Evolutionary conservation across 768 basidiomycete genomes (phyloP).

Genomic region (Cubamyces sp.): DNA sequence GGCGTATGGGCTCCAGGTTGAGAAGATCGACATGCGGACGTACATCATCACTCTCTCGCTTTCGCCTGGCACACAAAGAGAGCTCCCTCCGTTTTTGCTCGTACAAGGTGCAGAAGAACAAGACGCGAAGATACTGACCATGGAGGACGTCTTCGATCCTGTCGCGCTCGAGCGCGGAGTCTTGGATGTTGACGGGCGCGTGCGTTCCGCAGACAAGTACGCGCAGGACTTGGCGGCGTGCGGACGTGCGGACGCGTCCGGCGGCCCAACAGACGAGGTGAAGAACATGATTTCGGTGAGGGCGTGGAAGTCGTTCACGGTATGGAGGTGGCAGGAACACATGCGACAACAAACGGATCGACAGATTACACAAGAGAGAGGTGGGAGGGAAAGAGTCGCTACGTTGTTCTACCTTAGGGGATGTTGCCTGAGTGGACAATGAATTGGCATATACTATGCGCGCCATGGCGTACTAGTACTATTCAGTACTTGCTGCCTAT

Average conservation of each 20-base stretch:
- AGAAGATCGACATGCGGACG: constrained; percentile 47
- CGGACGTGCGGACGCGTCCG: neutral
- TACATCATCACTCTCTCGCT: constrained; percentile 48
- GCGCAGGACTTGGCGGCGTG: constrained; percentile 36
- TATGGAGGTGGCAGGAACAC: constrained; percentile 55
- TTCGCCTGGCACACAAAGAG: constrained; percentile 39
- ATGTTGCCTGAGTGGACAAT: constrained; percentile 11
- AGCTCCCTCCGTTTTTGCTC: constrained; percentile 44
- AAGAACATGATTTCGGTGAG: constrained; percentile 33
- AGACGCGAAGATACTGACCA: constrained; percentile 16
- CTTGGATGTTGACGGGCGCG: constrained; percentile 54
- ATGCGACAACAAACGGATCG: constrained; percentile 21
- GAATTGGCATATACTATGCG: neutral
- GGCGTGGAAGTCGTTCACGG: constrained; percentile 60
- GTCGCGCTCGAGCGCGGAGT: constrained; percentile 55
- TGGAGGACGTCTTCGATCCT: constrained; percentile 35
- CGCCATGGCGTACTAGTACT: too few relatives aligned
- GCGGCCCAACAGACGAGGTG: neutral
- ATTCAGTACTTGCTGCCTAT: neutral
- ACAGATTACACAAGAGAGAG: constrained; percentile 35
- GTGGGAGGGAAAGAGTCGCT: constrained; percentile 49
- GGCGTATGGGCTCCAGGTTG: constrained; percentile 41
- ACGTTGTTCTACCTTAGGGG: constrained; percentile 53
- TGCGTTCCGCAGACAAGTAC: constrained; percentile 38
- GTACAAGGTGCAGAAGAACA: constrained; percentile 26